Conservation (phyloP, 2,329 filamentous ascomycete species). For the Trematosphaeria pertusa region DNA sequence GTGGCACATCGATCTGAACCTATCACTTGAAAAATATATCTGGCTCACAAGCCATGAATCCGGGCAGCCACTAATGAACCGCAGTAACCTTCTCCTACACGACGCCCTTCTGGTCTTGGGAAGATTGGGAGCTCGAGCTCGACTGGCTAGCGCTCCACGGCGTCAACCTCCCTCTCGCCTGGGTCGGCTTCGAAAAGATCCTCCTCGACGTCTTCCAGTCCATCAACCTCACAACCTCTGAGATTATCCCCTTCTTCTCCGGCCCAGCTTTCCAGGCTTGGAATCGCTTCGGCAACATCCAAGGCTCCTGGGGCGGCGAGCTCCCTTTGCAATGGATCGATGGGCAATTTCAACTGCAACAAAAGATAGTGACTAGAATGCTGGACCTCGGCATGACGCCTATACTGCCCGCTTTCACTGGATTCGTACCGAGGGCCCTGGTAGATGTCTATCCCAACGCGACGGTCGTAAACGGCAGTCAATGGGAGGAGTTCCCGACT, state of each 20-base stretch:
- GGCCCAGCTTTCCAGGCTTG: constrained; percentile 61
- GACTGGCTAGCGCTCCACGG: constrained; percentile 62
- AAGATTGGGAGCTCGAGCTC: constrained; percentile 61
- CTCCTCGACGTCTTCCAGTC: constrained; percentile 57
- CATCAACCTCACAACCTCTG: constrained; percentile 52
- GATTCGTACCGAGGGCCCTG: constrained; percentile 57
- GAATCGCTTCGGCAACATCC: constrained; percentile 64
- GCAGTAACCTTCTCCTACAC: constrained; percentile 63
- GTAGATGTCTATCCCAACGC: constrained; percentile 53
- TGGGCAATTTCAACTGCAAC: constrained; percentile 56
- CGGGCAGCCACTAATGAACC: too few relatives aligned
- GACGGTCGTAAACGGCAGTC: constrained; percentile 52
- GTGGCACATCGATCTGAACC: too few relatives aligned
- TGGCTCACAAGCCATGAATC: too few relatives aligned
- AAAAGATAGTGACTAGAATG: constrained; percentile 59
- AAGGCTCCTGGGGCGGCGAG: constrained; percentile 57
- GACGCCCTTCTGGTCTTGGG: constrained; percentile 60
- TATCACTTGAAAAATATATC: too few relatives aligned
- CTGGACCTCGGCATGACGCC: constrained; percentile 62
- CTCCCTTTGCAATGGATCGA: constrained; percentile 57
- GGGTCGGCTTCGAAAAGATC: constrained; percentile 61
- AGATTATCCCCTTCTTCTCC: constrained; percentile 57
- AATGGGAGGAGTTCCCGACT: constrained; percentile 53
- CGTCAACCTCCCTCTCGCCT: constrained; percentile 60
- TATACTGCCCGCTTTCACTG: constrained; percentile 59